Evolutionary conservation across 108 stramenopile species (phyloP), one percentile per base, ranked within the genome.

Genomic region (Cyclotella kingstonii): DNA sequence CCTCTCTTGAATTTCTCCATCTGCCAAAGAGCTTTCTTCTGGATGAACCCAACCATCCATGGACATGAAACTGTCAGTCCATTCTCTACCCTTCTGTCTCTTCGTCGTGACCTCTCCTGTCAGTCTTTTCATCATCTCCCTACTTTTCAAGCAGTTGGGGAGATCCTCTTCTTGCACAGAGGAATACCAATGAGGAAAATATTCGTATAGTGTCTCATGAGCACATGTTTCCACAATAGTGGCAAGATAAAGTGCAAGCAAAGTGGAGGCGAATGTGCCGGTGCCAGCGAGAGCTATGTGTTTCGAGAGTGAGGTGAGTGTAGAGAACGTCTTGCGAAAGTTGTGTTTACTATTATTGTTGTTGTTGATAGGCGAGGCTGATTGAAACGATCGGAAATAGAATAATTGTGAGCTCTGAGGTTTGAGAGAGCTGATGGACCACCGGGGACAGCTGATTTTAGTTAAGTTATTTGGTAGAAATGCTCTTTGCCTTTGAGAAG

Each of bases 191-290:
- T 69, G 47, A 22, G 68, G 68, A 52, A 59, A 69, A 31, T 69
- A 53, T 34, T 69, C 58, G 18, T 69, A 69, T 12, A 69, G 50
- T 25, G 50, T 44, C 35, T 59, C 49, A 33, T 69, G 68, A 21
- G 68, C 68, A 5, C 36, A 51, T 2, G 31, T 48, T 45, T 69
- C 68, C 17, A 69, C 58, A 14, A 50, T 17, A 21, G 68, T 69
- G 29, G 68, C 68, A 4, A 69, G 58, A 31, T 69, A 69, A 1
- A 69, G 47, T 54, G 68, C 68, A 11, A 59, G 19, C 14, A 69
- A 27, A 10, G 68, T 69, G 39, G 68, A 69, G 3, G 56, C 47
- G 39, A 60, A 40, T 18, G 68, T 69, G 9, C 68, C 68, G 14
- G 50, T 42, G 4, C 68, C 57, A 22, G 68, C 68, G 11, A 49